Base-by-base conservation (phyloP, 2,329 filamentous ascomycete genomes). In the Lithohypha guttulata region DNA sequence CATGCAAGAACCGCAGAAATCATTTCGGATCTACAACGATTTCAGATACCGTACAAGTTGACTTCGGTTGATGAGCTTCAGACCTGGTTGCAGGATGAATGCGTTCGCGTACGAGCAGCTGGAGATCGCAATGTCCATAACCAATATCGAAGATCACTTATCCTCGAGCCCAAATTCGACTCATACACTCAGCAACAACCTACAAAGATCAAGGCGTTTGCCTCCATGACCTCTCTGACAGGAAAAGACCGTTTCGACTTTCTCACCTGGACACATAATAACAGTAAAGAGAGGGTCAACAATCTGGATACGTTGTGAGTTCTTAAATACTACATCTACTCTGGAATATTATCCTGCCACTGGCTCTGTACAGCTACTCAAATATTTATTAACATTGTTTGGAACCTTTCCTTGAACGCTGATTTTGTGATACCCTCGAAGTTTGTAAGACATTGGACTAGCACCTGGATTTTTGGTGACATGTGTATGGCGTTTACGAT, bases 1-100 rank as follows among this genome's bases (percentile, higher is more conserved):
- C 86, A 96, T 58, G 82, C 79, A 53, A 84, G 86, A 51, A 96
- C 87, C 2, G 87, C 89, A 31, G 91, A 87, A 62, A 93, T 96
- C 55, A 93, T 98, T 53, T 84, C 84, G 47, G 89, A 96, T 53
- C 73, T 98, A 6, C 91, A 98, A 59, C 80, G 87, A 13, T 96
- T 96, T 66, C 91, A 98, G 61, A 84, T 94, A 14, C 85, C 87
- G 0, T 96, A 96, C 59, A 75, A 81, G 5, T 72, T 98, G 13
- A 73, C 73, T 2, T 81, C 91, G 55, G 69, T 96, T 3, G 77
- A 83, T 0, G 89, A 96, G 52, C 72, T 98, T 57, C 89, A 96
- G 58, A 80, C 89, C 17, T 98, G 89, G 89, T 77, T 98, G 58
- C 76, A 87, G 46, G 71, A 76, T 15, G 83, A 95, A 59, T 77